Conservation (phyloP, 306 rosid species). For the Fragaria vesca region DNA sequence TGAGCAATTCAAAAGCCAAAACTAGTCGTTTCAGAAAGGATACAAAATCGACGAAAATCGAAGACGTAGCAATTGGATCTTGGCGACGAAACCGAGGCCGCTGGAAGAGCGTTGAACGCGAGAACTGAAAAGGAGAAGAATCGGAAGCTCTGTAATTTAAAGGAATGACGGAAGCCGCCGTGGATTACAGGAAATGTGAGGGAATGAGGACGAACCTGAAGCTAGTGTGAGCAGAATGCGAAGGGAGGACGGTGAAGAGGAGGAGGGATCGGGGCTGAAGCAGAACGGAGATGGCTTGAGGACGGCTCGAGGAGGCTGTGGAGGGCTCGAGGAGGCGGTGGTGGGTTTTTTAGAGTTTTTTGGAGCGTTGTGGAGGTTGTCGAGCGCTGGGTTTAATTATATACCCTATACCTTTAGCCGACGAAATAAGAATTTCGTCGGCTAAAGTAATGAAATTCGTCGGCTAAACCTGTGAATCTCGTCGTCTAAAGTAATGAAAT, state of each 20-base stretch:
- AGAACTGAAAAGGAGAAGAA: slow-evolving; percentile 36
- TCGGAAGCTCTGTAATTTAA: background rate
- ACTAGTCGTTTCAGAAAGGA: slow-evolving; percentile 35
- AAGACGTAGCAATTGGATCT: slow-evolving; percentile 76
- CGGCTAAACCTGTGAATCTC: too few species aligned
- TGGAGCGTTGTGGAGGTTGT: too few species aligned
- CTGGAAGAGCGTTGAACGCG: slow-evolving; percentile 40
- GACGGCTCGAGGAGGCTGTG: too few species aligned
- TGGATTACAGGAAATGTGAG: background rate
- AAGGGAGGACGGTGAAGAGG: background rate
- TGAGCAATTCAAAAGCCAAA: background rate
- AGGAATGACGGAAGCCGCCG: background rate
- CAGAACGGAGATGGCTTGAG: too few species aligned
- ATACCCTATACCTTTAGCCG: too few species aligned
- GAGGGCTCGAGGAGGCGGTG: too few species aligned
- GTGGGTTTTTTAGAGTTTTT: too few species aligned
- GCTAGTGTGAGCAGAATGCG: background rate
- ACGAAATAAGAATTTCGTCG: too few species aligned
- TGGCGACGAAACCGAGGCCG: slow-evolving; percentile 53
- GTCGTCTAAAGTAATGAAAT: too few species aligned
- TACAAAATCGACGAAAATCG: slow-evolving; percentile 80
- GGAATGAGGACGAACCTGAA: slow-evolving; percentile 18
- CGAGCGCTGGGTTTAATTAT: too few species aligned
- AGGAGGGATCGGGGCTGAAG: too few species aligned
- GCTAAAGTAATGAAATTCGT: too few species aligned